phyloP scores from a whole-genome alignment of 208 protist species.

The Leishmania mexicana region DNA sequence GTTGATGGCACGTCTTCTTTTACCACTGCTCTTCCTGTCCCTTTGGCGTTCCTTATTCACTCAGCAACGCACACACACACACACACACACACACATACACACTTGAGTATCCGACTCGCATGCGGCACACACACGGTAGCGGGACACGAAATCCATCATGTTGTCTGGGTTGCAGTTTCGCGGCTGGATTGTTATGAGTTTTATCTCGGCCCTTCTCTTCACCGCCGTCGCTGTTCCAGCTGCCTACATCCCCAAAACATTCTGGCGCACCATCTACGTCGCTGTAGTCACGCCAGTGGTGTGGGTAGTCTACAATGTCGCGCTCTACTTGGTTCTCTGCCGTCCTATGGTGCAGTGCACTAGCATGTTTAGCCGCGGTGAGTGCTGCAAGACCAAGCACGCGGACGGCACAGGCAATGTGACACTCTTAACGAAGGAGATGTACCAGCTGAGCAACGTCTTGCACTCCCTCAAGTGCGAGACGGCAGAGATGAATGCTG shows the following conservation, averaged over 20 bases:
- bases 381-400: slow-evolving; percentile 30
- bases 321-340: slow-evolving; percentile 62
- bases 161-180: slow-evolving; percentile 32
- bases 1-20: background rate
- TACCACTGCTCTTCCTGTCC: background rate
- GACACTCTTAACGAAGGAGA: slow-evolving; percentile 53
- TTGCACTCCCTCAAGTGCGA: slow-evolving; percentile 40
- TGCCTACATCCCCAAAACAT: slow-evolving; percentile 41
- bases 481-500: slow-evolving; percentile 25
- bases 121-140: background rate
- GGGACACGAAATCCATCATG: background rate
- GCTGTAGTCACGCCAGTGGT: slow-evolving; percentile 44
- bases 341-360: slow-evolving; percentile 48
- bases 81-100: slow-evolving; percentile 5
- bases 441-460: slow-evolving; percentile 52
- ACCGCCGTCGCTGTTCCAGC: slow-evolving; percentile 52
- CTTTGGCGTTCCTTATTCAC: background rate
- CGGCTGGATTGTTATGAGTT: slow-evolving; percentile 58
- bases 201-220: slow-evolving; percentile 54
- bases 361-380: slow-evolving; percentile 32
- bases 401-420: slow-evolving; percentile 20
- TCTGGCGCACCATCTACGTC: slow-evolving; percentile 54
- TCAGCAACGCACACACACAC: slow-evolving; percentile 2
- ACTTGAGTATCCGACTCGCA: background rate
- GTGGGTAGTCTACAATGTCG: slow-evolving; percentile 52